phyloP scores from a whole-genome alignment of 768 basidiomycete genomes.

The Neoboletus magnificus region DNA sequence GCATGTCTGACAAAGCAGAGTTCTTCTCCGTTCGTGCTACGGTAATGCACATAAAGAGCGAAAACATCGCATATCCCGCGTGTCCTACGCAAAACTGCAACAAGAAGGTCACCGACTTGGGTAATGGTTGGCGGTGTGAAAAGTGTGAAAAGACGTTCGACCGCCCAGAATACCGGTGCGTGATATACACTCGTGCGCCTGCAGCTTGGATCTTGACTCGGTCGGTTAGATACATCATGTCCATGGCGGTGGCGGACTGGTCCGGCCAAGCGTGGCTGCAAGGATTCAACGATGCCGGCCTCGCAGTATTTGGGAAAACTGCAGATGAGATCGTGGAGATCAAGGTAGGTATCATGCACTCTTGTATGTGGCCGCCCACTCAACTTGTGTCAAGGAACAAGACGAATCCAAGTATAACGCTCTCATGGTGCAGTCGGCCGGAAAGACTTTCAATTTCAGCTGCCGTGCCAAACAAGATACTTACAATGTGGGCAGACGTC shows the following conservation, averaged over 20 bases:
- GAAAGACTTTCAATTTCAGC: constrained; percentile 74
- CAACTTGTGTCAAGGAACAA: constrained; percentile 42
- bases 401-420: constrained; percentile 57
- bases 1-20: constrained; percentile 72
- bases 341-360: constrained; percentile 42
- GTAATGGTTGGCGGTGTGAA: constrained; percentile 86
- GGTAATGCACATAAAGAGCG: constrained; percentile 81
- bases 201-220: constrained; percentile 1
- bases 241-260: constrained; percentile 85
- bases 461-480: constrained; percentile 87
- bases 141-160: constrained; percentile 77
- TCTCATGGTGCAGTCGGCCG: constrained; percentile 60
- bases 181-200: constrained; percentile 2
- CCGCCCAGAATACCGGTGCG: constrained; percentile 78
- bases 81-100: constrained; percentile 78
- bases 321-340: constrained; percentile 78
- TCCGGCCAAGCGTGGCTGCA: constrained; percentile 90
- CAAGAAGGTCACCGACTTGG: constrained; percentile 80
- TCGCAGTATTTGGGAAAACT: constrained; percentile 67
- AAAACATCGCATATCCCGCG: constrained; percentile 84
- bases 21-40: constrained; percentile 81
- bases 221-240: constrained; percentile 65
- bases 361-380: not conserved
- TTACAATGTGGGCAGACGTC: constrained; percentile 59
- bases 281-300: constrained; percentile 91